Conservation (phyloP, 2,329 filamentous ascomycete genomes). For the Hypoxylon sp. region DNA sequence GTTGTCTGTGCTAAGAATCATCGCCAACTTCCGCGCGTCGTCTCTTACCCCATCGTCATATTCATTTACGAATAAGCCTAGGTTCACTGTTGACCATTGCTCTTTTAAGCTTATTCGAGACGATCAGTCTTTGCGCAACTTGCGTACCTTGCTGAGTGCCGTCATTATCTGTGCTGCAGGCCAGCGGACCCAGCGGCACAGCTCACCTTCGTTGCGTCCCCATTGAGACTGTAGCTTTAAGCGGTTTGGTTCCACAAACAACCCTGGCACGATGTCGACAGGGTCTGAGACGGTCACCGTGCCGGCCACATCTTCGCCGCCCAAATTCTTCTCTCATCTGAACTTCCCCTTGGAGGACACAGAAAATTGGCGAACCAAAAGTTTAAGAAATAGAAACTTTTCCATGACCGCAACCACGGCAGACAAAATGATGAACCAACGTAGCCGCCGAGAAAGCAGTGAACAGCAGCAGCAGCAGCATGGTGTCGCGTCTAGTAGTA, state of each 20-base stretch:
- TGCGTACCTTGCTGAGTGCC: slow-evolving; percentile 27
- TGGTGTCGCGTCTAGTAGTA: slow-evolving; percentile 44
- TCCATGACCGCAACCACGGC: slow-evolving; percentile 48
- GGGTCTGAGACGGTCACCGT: slow-evolving; percentile 43
- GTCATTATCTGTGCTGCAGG: slow-evolving; percentile 28
- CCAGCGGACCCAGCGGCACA: slow-evolving; percentile 25
- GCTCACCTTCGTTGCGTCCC: slow-evolving; percentile 23
- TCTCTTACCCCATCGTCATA: slow-evolving; percentile 29
- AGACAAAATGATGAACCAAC: slow-evolving; percentile 38
- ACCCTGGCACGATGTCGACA: slow-evolving; percentile 40
- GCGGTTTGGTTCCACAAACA: slow-evolving; percentile 43
- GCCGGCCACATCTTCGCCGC: slow-evolving; percentile 43
- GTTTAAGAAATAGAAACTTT: slow-evolving; percentile 53
- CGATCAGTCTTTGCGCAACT: slow-evolving; percentile 28
- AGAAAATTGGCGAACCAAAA: slow-evolving; percentile 52
- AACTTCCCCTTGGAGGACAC: slow-evolving; percentile 23
- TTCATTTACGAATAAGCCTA: slow-evolving; percentile 20
- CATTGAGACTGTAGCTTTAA: slow-evolving; percentile 35
- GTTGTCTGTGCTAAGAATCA: slow-evolving; percentile 18
- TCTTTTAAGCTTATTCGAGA: slow-evolving; percentile 37
- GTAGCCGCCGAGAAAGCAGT: slow-evolving; percentile 41
- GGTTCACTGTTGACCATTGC: slow-evolving; percentile 36
- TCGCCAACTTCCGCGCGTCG: slow-evolving; percentile 24
- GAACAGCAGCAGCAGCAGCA: slow-evolving; percentile 41
- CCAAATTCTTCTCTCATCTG: slow-evolving; percentile 49